phyloP scores from a whole-genome alignment of 108 stramenopile species.

The Stephanodiscus triporus region DNA sequence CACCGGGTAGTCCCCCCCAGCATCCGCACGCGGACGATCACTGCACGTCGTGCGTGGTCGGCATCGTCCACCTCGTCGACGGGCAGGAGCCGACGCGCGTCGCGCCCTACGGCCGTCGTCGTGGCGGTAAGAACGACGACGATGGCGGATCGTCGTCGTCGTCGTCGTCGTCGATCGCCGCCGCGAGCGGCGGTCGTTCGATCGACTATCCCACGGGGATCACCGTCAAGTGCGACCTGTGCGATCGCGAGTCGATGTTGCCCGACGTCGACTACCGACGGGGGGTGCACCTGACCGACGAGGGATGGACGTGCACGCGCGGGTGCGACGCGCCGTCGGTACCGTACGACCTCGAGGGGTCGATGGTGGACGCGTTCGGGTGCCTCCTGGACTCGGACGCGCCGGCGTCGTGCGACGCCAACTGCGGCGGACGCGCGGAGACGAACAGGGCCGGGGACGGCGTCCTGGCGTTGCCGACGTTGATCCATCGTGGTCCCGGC shows the following conservation, averaged over 20 bases:
- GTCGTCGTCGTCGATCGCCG: no score
- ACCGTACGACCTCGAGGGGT: constrained; percentile 19
- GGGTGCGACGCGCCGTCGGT: not conserved
- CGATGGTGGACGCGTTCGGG: constrained; percentile 1
- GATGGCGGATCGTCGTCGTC: not conserved
- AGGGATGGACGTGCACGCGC: constrained; percentile 16
- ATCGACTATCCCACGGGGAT: constrained; percentile 30
- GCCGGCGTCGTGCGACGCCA: constrained; percentile 6
- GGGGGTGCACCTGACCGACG: constrained; percentile 29
- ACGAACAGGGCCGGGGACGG: constrained; percentile 9
- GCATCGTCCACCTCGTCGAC: constrained; percentile 20
- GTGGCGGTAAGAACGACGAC: no score
- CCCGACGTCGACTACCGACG: constrained; percentile 18
- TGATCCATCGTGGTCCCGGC: constrained; percentile 28
- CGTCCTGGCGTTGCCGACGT: constrained; percentile 12
- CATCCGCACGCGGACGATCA: constrained; percentile 32
- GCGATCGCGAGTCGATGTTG: constrained; percentile 9
- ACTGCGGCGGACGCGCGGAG: not conserved
- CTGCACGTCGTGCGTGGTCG: constrained; percentile 12
- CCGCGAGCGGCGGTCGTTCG: no score
- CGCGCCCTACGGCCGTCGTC: constrained; percentile 7
- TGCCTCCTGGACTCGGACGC: constrained; percentile 7
- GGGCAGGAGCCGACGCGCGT: constrained; percentile 16
- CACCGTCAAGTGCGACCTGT: constrained; percentile 9
- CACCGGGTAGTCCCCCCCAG: constrained; percentile 18